Evolutionary conservation across 257 asterid genomes (phyloP), one percentile per base, ranked within the genome.

Genomic region (Nicotiana obtusifolia): DNA sequence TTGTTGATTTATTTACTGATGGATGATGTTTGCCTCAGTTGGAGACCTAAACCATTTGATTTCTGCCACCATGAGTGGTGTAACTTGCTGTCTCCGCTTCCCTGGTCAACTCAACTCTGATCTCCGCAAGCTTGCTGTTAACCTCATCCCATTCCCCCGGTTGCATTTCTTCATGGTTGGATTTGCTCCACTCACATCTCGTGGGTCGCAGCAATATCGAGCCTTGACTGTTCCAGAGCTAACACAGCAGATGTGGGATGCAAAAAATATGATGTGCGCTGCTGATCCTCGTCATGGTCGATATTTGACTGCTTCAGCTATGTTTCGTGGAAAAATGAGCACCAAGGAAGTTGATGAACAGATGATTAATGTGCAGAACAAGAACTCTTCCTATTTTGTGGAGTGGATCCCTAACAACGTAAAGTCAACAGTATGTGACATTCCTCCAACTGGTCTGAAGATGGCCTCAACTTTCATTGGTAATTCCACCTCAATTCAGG

Each of bases 221-320:
- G 80, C 80, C 9, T 75, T 75, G 62, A 75, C 80, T 75, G 80
- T 75, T 47, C 80, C 80, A 24, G 80, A 75, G 62, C 80, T 75
- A 49, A 75, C 80, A 14, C 80, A 75, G 62, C 80, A 75, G 62
- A 75, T 75, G 80, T 75, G 80, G 80, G 80, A 75, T 75, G 80
- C 80, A 15, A 75, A 75, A 60, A 75, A 75, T 26, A 75, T 75
- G 80, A 75, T 75, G 80, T 75, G 80, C 14, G 80, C 80, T 49
- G 80, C 80, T 49, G 80, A 75, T 75, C 80, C 80, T 75, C 80
- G 80, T 75, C 80, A 75, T 75, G 80, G 80, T 26, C 80, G 80
- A 24, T 75, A 75, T 75, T 75, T 75, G 80, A 75, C 80, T 75
- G 80, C 80, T 75, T 75, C 80, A 49, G 80, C 80, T 49, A 75